Base-by-base conservation (phyloP, 148 eudicot species). In the Nyssa sinensis region DNA sequence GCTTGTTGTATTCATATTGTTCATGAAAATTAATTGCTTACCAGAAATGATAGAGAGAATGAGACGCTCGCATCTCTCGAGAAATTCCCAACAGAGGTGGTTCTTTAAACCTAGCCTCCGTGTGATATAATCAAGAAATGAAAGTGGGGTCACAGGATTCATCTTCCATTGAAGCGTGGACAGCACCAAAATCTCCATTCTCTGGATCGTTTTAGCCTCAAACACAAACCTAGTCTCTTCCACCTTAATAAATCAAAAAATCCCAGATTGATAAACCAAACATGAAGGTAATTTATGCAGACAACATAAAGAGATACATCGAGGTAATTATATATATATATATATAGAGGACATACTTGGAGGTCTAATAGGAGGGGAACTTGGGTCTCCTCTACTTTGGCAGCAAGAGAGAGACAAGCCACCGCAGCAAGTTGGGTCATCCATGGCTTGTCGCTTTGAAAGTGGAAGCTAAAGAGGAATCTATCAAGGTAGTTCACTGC, bases 101-200 rank as follows among this genome's bases (percentile, higher is more conserved):
- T 62, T 60, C 71, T 84, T 79, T 19, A 87, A 75, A 13, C 88
- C 87, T 30, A 91, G 76, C 86, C 89, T 86, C 79, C 89, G 86
- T 4, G 84, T 78, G 11, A 86, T 79, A 58, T 74, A 86, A 80
- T 90, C 92, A 47, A 90, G 73, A 84, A 88, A 88, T 7, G 95
- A 88, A 71, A 83, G 73, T 44, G 95, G 90, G 5, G 95, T 90
- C 31, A 90, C 95, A 17, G 91, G 96, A 30, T 88, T 85, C 93
- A 91, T 88, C 83, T 76, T 88, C 93, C 93, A 91, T 51, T 84
- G 27, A 58, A 88, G 93, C 13, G 84, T 85, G 5, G 92, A 83
- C 2, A 88, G 82, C 49, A 88, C 82, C 87, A 91, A 77, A 59
- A 90, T 75, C 84, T 90, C 94, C 94, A 90, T 90, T 70, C 86